Evolutionary conservation across 148 eudicot species (phyloP).

Genomic region (Arctostaphylos glauca): DNA sequence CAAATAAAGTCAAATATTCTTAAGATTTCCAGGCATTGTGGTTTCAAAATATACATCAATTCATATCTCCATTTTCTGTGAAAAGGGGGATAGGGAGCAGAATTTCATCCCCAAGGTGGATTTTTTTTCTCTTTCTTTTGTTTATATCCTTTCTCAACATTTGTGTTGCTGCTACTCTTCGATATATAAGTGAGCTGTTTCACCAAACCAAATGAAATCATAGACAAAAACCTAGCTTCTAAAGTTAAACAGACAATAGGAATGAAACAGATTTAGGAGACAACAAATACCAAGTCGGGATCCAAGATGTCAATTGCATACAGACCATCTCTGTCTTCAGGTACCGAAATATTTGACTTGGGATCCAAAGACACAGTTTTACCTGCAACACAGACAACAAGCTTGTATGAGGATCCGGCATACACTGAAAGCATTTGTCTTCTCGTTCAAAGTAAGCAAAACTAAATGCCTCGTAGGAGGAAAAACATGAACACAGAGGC

Average conservation of each 20-base stretch:
- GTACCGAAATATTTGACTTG: conserved; percentile 59
- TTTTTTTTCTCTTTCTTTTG: too few species aligned
- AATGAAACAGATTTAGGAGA: neutral
- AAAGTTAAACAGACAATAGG: neutral
- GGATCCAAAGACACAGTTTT: conserved; percentile 68
- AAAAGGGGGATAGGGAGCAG: too few species aligned
- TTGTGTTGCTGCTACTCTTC: too few species aligned
- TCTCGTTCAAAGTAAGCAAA: neutral
- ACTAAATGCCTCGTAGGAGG: neutral
- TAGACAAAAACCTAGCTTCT: conserved; percentile 6
- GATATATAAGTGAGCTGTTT: neutral
- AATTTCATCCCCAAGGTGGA: too few species aligned
- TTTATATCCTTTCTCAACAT: too few species aligned
- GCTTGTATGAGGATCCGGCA: neutral
- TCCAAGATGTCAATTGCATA: conserved; percentile 92
- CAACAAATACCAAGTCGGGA: conserved; percentile 72
- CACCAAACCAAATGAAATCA: neutral
- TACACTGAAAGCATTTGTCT: neutral
- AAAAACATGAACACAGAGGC: neutral
- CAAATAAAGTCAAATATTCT: neutral
- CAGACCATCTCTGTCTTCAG: conserved; percentile 83
- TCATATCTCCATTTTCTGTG: too few species aligned
- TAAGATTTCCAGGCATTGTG: neutral
- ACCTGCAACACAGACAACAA: conserved; percentile 43
- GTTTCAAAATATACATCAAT: too few species aligned